phyloP scores from a whole-genome alignment of 768 basidiomycete genomes.

The Calvatia gigantea region DNA sequence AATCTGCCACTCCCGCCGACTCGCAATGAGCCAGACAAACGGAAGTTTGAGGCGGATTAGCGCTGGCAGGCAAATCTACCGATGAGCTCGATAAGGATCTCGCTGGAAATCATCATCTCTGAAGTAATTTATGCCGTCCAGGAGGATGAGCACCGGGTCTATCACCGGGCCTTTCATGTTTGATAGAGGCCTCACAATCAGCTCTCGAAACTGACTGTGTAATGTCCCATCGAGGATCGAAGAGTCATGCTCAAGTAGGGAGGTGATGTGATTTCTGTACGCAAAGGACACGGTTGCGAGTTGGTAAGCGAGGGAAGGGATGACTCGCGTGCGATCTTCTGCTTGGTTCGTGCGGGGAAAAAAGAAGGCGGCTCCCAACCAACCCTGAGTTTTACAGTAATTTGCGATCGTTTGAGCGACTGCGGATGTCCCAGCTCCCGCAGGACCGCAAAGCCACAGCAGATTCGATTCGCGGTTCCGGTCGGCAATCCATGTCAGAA shows the following conservation, averaged over 20 bases:
- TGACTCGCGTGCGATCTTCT: neutral
- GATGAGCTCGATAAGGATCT: neutral
- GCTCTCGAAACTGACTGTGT: neutral
- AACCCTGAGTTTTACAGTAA: neutral
- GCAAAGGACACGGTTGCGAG: neutral
- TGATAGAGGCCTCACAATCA: conserved; percentile 1
- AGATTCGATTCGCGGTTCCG: neutral
- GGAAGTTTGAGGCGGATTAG: neutral
- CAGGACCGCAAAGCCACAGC: conserved; percentile 7
- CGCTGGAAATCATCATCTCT: neutral
- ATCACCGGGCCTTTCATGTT: neutral
- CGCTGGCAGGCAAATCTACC: neutral
- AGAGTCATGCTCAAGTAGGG: neutral
- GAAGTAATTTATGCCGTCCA: conserved; percentile 5
- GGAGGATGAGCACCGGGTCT: conserved; percentile 1
- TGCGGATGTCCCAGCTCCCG: conserved; percentile 8
- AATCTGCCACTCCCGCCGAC: conserved; percentile 1
- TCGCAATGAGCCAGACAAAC: neutral
- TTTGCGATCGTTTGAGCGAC: conserved; percentile 2
- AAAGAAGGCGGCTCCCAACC: neutral
- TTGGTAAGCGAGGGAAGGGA: conserved; percentile 8
- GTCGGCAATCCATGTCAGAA: neutral
- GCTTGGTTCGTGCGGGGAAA: conserved; percentile 1
- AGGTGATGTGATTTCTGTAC: neutral
- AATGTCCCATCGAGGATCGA: conserved; percentile 1